These are phyloP conservation scores for Pestalotiopsis sp. DNA, from an alignment of 2,329 filamentous ascomycete genomes.

Conservation along the genomic window DNA sequence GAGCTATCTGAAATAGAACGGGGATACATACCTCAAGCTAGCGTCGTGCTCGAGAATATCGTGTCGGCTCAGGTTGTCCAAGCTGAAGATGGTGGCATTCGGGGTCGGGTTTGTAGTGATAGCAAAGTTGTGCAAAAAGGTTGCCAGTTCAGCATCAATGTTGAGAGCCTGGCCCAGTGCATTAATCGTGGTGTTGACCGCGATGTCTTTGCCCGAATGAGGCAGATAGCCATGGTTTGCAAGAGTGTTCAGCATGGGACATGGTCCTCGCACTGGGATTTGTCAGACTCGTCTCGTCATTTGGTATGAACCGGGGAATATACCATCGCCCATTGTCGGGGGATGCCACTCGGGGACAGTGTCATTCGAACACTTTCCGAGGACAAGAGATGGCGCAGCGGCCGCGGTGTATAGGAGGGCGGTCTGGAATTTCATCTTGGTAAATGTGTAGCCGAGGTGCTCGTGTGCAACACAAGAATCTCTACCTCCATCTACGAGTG, in stretches of 20 bases:
- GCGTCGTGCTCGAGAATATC: slow-evolving; percentile 17
- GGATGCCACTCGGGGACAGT: slow-evolving; percentile 2
- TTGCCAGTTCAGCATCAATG: slow-evolving; percentile 7
- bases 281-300: background rate
- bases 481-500: background rate
- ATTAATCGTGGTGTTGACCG: background rate
- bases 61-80: slow-evolving; percentile 11
- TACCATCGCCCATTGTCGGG: background rate
- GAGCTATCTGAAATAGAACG: no score
- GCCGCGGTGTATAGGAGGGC: background rate
- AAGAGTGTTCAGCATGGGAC: slow-evolving; percentile 17
- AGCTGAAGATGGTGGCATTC: slow-evolving; percentile 12
- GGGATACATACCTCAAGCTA: slow-evolving; percentile 6
- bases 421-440: background rate
- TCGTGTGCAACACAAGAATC: background rate
- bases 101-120: slow-evolving; percentile 3
- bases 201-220: slow-evolving; percentile 10
- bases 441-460: background rate
- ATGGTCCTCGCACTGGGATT: slow-evolving; percentile 6
- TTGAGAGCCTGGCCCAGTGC: slow-evolving; percentile 1
- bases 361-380: background rate
- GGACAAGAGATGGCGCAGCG: background rate
- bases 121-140: background rate
- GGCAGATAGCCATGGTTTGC: slow-evolving; percentile 16
- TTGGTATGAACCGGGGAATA: no score